Evolutionary conservation across 345 rosid species (phyloP).

Genomic region (Gossypium herbaceum): DNA sequence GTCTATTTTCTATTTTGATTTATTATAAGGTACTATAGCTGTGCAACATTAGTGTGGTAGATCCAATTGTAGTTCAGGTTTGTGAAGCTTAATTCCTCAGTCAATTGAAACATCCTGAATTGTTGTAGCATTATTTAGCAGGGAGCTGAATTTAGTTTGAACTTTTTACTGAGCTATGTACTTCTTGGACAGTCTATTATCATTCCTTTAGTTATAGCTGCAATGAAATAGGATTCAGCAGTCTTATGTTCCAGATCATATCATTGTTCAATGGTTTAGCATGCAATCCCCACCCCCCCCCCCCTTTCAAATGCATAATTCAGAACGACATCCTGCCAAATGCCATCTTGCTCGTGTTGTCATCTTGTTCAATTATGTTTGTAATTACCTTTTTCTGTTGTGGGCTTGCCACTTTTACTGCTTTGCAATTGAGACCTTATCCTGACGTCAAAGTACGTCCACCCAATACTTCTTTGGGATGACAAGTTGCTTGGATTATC

Average conservation of each 20-base stretch:
- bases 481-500: neutral
- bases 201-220: neutral
- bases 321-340: neutral
- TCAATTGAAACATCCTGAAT: neutral
- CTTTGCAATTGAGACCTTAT: neutral
- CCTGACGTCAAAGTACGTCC: neutral
- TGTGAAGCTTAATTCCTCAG: neutral
- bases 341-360: neutral
- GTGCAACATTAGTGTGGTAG: neutral
- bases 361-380: neutral
- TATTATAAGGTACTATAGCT: neutral
- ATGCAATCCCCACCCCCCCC: neutral
- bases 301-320: neutral
- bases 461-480: neutral
- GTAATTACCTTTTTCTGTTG: neutral
- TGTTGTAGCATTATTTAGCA: neutral
- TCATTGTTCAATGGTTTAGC: neutral
- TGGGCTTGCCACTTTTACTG: neutral
- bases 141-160: neutral
- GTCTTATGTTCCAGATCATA: neutral
- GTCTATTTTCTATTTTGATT: neutral
- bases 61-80: neutral
- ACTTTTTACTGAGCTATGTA: neutral
- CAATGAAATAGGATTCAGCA: neutral
- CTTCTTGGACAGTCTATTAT: neutral